Base-by-base conservation (phyloP, 805 yeast genomes). In the Kodamaea kakaduensis region DNA sequence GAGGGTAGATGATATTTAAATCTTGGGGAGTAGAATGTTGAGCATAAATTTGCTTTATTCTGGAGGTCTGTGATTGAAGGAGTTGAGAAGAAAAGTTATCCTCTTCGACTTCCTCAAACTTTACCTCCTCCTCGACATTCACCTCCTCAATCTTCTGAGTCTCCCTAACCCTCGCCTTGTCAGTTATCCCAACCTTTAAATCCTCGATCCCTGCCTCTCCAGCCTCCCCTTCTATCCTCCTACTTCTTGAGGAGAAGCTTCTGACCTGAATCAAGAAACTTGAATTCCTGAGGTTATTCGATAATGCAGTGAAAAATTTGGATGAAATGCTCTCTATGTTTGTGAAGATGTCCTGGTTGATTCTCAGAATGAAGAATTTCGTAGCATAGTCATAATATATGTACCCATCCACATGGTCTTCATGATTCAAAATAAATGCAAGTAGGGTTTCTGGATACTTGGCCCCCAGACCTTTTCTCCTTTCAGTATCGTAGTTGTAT, bases 1-100 rank as follows among this genome's bases (percentile, higher is more conserved):
- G 41, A 1, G 73, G 73, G 40, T 56, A 64, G 6, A 67, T 36
- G 56, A 36, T 36, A 37, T 67, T 52, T 19, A 58, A 47, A 12
- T 61, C 56, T n/a, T 47, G 47, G 5, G 54, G 42, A 9, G 37
- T 25, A 2, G 32, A 18, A 35, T 46, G 43, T 15, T 40, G 43
- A 15, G 42, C 28, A 34, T 42, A 56, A 3, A 43, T 46, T 4
- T 42, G 35, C 5, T 38, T 25, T 9, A 61, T 61, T n/a, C 36
- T 37, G 8, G 37, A 24, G 10, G 46, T 20, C 32, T 58, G 63
- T 5, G 51, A 43, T 2, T 40, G 21, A 9, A 51, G 40, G 27
- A 58, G 49, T 5, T 42, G 27, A n/a, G n/a, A n/a, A n/a, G n/a
- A n/a, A n/a, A n/a, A n/a, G n/a, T n/a, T n/a, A n/a, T n/a, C n/a